phyloP scores from a whole-genome alignment of 75 land plant species.

The Adiantum capillusveneris region DNA sequence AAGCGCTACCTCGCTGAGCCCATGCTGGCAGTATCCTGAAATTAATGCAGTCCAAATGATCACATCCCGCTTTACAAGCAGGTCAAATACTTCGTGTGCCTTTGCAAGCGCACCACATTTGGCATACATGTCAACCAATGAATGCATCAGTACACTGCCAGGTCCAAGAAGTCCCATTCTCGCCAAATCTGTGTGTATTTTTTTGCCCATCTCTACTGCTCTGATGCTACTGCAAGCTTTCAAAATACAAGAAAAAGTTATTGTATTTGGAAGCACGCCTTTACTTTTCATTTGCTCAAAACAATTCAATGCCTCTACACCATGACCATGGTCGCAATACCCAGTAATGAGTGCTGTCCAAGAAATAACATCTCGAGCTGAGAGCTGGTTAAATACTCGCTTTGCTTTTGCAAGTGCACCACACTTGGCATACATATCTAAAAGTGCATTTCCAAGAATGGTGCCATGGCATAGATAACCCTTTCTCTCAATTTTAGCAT shows the following conservation, averaged over 20 bases:
- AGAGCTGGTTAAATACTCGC: conserved; percentile 10
- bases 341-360: conserved; percentile 28
- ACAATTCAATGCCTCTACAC: conserved; percentile 13
- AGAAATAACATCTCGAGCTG: conserved; percentile 12
- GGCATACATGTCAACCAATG: conserved; percentile 18
- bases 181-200: conserved; percentile 3
- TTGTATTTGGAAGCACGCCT: conserved; percentile 14
- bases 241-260: conserved; percentile 8
- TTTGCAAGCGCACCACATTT: conserved; percentile 13
- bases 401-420: conserved; percentile 4
- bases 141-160: conserved; percentile 2
- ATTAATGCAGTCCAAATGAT: conserved; percentile 22
- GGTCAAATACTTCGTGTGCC: conserved; percentile 4
- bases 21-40: conserved; percentile 21
- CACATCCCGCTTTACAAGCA: conserved; percentile 6
- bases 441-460: conserved; percentile 8
- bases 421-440: conserved; percentile 20
- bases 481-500: background rate
- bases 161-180: background rate
- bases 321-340: conserved; percentile 14
- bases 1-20: conserved; percentile 9
- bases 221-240: conserved; percentile 9
- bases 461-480: conserved; percentile 9
- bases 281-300: conserved; percentile 14
- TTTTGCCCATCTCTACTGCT: conserved; percentile 2